These are phyloP conservation scores for Trichomonascaceae sp. DNA, from an alignment of 1,139 yeast genomes.

Conservation along the genomic window DNA sequence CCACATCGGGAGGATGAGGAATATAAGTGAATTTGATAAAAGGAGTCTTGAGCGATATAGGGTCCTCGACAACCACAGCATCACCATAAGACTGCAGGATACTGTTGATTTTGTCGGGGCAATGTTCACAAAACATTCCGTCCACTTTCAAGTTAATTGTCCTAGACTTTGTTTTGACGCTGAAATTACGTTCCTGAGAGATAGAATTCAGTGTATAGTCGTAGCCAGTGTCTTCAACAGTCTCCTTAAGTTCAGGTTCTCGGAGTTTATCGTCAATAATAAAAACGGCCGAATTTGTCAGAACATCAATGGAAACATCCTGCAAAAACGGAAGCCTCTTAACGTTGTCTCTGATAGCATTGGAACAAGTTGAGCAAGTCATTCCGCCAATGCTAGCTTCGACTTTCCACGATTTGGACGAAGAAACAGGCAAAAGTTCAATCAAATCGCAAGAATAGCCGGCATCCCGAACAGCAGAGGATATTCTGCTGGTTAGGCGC, in stretches of 20 bases:
- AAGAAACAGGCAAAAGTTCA: slow-evolving; percentile 54
- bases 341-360: slow-evolving; percentile 48
- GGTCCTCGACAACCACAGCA: slow-evolving; percentile 48
- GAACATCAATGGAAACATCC: slow-evolving; percentile 49
- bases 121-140: slow-evolving; percentile 67
- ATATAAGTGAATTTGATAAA: slow-evolving; percentile 56
- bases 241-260: slow-evolving; percentile 39
- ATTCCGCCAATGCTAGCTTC: slow-evolving; percentile 66
- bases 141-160: slow-evolving; percentile 51
- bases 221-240: slow-evolving; percentile 62
- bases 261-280: slow-evolving; percentile 35
- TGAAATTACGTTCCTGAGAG: slow-evolving; percentile 15
- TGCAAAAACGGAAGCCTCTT: slow-evolving; percentile 48
- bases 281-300: slow-evolving; percentile 58
- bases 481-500: slow-evolving; percentile 46
- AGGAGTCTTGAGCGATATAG: slow-evolving; percentile 51
- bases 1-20: slow-evolving; percentile 47
- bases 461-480: slow-evolving; percentile 42
- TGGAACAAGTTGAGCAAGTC: slow-evolving; percentile 68
- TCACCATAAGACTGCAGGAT: slow-evolving; percentile 51
- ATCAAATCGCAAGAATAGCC: slow-evolving; percentile 55
- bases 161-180: slow-evolving; percentile 37
- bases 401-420: slow-evolving; percentile 36
- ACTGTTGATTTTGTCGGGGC: slow-evolving; percentile 53
- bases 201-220: slow-evolving; percentile 41